Conservation (phyloP, 2,329 filamentous ascomycete species). For the Trichophyton schoenleinii region DNA sequence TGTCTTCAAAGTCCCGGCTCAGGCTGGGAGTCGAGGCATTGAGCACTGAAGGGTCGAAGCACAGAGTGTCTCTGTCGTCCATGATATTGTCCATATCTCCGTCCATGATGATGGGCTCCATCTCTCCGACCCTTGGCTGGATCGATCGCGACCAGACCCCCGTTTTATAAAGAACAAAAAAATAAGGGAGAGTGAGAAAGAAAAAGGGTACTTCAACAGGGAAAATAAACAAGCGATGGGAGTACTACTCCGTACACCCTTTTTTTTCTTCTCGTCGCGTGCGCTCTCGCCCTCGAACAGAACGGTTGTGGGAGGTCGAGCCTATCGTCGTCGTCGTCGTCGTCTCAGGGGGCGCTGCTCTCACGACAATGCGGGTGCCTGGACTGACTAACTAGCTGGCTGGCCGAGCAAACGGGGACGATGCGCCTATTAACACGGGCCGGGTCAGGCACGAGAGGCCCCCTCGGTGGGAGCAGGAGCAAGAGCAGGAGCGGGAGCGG, state of each 20-base stretch:
- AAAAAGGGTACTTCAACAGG: too few species aligned
- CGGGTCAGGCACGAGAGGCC: background rate
- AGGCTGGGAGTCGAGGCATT: constrained; percentile 19
- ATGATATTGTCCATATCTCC: constrained; percentile 32
- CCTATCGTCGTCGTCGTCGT: background rate
- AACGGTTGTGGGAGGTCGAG: background rate
- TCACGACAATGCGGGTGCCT: background rate
- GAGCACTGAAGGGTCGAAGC: constrained; percentile 22
- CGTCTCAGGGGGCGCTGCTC: background rate
- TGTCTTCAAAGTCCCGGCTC: constrained; percentile 9
- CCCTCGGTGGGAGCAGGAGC: background rate
- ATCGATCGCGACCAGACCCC: background rate
- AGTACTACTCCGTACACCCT: too few species aligned
- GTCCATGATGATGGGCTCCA: constrained; percentile 33
- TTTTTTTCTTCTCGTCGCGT: background rate
- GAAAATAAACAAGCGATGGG: too few species aligned
- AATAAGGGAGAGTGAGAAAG: too few species aligned
- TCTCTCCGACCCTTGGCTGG: background rate
- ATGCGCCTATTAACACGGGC: background rate
- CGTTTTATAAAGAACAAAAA: too few species aligned
- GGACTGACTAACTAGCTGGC: too few species aligned
- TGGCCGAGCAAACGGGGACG: background rate
- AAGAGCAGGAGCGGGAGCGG: background rate
- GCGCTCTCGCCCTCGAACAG: background rate
- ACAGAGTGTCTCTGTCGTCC: constrained; percentile 32